Percentiles rank a stretch among this genome's conserved stretches.
phyloP scores from a whole-genome alignment of 305 asterid genomes.

The Solanum aculeatissimum region DNA sequence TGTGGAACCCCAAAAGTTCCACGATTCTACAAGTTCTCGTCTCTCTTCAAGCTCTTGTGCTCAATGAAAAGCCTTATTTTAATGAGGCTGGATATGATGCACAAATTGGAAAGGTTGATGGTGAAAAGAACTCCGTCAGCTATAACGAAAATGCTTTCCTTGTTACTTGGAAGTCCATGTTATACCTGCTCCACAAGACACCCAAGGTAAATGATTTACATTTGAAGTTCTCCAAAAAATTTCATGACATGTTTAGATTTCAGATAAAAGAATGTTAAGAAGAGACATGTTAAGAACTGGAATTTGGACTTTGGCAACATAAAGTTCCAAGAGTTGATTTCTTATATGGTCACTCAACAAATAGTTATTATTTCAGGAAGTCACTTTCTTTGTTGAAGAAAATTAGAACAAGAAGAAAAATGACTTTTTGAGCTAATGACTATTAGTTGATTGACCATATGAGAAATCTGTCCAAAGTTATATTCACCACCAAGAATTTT shows the following conservation, averaged over 20 bases:
- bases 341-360: not conserved
- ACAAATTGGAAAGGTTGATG: slow-evolving; percentile 78
- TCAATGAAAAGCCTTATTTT: slow-evolving; percentile 79
- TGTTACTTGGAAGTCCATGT: slow-evolving; percentile 74
- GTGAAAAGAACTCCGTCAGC: slow-evolving; percentile 71
- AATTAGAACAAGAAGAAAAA: not conserved
- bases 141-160: slow-evolving; percentile 91
- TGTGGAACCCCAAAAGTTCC: slow-evolving; percentile 74
- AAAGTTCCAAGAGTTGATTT: not conserved
- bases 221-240: not conserved
- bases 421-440: not conserved
- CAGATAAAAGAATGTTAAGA: not conserved
- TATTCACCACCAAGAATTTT: not conserved
- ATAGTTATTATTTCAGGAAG: not conserved
- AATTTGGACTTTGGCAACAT: not conserved
- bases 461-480: not conserved
- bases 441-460: not conserved
- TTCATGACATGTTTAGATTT: not conserved
- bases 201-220: slow-evolving; percentile 47
- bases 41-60: slow-evolving; percentile 92
- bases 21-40: slow-evolving; percentile 82
- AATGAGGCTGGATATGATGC: slow-evolving; percentile 92
- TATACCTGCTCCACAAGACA: slow-evolving; percentile 66
- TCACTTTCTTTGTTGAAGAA: not conserved
- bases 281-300: not conserved